Conservation (phyloP, 257 asterid species). For the Lycium ferocissimum region DNA sequence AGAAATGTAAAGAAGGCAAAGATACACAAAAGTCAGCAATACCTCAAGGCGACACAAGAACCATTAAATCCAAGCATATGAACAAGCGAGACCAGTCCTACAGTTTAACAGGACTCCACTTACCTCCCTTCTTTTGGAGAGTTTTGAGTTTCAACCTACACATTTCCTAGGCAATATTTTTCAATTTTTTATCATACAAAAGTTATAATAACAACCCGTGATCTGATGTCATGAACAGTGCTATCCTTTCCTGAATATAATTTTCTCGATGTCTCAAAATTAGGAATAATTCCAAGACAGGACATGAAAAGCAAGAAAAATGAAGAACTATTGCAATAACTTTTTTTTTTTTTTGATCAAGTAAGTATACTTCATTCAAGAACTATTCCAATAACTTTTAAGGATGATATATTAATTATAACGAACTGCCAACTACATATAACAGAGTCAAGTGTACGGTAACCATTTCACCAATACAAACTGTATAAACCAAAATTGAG, state of each 20-base stretch:
- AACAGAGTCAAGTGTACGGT: not conserved
- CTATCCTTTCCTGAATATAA: constrained; percentile 15
- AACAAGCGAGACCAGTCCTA: not conserved
- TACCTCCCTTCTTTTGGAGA: constrained; percentile 1
- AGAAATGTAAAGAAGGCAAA: constrained; percentile 29
- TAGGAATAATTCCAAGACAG: not conserved
- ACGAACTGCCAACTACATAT: not conserved
- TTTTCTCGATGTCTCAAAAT: constrained; percentile 9
- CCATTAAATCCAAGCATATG: constrained; percentile 12
- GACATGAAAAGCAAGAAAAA: constrained; percentile 24
- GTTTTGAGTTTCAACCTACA: not conserved
- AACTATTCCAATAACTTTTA: constrained; percentile 18
- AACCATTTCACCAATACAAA: not conserved
- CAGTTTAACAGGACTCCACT: constrained; percentile 6
- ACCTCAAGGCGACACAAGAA: not conserved
- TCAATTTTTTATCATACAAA: not conserved
- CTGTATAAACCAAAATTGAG: not conserved
- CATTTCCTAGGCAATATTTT: not conserved
- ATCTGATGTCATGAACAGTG: not conserved
- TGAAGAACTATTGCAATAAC: constrained; percentile 20
- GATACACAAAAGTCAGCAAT: constrained; percentile 9
- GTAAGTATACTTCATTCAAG: not conserved
- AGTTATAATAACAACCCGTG: not conserved
- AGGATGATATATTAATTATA: not conserved
- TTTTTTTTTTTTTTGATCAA: not conserved